Percentiles rank a stretch among this genome's conserved stretches.
Conservation (phyloP, 2,329 filamentous ascomycete genomes). For the Ophiostoma australiae region DNA sequence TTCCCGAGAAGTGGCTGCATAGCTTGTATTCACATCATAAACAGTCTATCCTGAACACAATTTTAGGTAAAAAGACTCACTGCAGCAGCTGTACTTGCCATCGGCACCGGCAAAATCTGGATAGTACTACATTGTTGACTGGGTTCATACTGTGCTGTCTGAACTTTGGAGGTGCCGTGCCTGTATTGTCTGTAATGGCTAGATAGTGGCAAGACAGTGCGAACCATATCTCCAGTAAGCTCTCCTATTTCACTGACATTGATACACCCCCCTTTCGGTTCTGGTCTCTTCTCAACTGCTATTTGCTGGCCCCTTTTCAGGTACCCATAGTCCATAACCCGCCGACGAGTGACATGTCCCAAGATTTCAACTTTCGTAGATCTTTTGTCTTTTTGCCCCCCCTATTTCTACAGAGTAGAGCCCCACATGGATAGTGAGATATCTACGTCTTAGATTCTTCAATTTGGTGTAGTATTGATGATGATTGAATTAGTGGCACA, state of each 20-base stretch:
- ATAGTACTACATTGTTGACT: background rate
- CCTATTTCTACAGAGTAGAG: background rate
- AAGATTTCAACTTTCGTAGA: background rate
- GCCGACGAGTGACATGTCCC: background rate
- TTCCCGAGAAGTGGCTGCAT: background rate
- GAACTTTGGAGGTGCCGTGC: background rate
- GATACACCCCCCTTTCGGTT: background rate
- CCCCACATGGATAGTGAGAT: background rate
- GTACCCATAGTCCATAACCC: background rate
- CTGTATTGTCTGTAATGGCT: background rate
- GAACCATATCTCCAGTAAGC: background rate
- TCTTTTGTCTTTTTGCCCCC: background rate
- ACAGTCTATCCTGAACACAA: no score
- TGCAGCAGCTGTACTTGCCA: background rate
- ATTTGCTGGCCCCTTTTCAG: slow-evolving; percentile 8
- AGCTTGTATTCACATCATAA: background rate
- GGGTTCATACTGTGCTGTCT: background rate
- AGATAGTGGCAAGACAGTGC: background rate
- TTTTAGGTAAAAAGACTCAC: background rate
- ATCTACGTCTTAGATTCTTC: background rate
- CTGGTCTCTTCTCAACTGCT: background rate
- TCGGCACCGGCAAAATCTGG: background rate
- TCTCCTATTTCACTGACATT: background rate
- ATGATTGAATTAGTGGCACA: no score
- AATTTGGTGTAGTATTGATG: no score